Conservation (phyloP, 192 early-diverging fungal species). For the Gryganskiella cystojenkinii region DNA sequence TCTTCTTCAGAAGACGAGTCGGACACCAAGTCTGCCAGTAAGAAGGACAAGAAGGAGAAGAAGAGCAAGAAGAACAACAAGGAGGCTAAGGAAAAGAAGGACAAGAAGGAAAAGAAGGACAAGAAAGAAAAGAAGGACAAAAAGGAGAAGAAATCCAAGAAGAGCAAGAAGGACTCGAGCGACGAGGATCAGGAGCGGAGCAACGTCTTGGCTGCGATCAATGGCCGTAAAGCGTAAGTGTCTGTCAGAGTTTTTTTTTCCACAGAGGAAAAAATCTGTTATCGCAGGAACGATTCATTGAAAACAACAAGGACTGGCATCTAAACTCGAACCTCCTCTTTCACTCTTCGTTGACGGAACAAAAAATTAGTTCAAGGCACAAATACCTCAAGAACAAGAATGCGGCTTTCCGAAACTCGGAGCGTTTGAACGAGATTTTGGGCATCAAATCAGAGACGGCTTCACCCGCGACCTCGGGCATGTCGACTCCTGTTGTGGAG, state of each 20-base stretch:
- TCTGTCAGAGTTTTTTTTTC: neutral
- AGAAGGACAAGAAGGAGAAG: conserved; percentile 35
- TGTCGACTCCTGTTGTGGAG: conserved; percentile 41
- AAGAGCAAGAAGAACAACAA: conserved; percentile 53
- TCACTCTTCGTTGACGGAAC: neutral
- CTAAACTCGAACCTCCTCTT: neutral
- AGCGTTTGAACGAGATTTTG: conserved; percentile 64
- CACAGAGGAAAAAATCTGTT: neutral
- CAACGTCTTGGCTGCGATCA: conserved; percentile 36
- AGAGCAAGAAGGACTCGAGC: conserved; percentile 47
- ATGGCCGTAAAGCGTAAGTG: conserved; percentile 62
- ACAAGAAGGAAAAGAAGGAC: conserved; percentile 53
- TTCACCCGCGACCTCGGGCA: conserved; percentile 38
- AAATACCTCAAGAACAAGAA: conserved; percentile 61
- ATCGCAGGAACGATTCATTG: neutral
- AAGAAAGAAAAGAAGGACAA: conserved; percentile 45
- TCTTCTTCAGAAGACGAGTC: conserved; percentile 7
- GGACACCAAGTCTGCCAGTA: conserved; percentile 34
- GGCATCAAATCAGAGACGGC: conserved; percentile 60
- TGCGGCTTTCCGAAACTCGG: conserved; percentile 54
- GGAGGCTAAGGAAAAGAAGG: conserved; percentile 55
- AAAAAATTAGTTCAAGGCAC: conserved; percentile 53
- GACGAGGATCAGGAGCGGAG: conserved; percentile 44
- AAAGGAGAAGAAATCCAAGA: conserved; percentile 46
- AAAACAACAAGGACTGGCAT: neutral